Base-by-base conservation (phyloP, 139 green algal genomes). In the Raphidocelis subcapitata region DNA sequence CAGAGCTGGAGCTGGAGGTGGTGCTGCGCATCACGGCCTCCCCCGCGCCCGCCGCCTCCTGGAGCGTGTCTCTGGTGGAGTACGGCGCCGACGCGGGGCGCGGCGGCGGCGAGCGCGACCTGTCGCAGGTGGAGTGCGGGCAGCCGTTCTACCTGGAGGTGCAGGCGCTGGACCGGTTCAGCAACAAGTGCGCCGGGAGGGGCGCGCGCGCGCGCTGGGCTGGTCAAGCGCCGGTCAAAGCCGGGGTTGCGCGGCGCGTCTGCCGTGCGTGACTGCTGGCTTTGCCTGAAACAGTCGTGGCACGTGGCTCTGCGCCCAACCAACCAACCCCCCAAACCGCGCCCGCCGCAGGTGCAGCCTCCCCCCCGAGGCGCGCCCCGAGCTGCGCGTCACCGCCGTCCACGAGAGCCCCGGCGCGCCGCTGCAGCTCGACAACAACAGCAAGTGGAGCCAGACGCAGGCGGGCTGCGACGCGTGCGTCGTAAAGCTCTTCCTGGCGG, bases 101-200 rank as follows among this genome's bases (percentile, higher is more conserved):
- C n/a, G 69, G 36, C 16, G 69, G 28, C 55, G 72, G 71, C 31
- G 62, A 64, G 23, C 55, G 69, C 26, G 74, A 79, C 57, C 55
- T 83, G 21, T 84, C 66, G 24, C 32, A 56, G 21, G 81, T 91
- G 62, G 62, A 59, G 20, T 89, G 85, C 62, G 87, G 85, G 0
- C 60, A 73, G 36, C 61, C 73, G 8, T 85, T 93, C 68, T 66
- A 49, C 21, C 54, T 93, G 33, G 85, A 92, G 73, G 46, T 93
- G 1, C 73, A 87, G 67, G 81, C 81, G 0, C 49, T 85, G 37
- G 88, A 93, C 67, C 51, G 36, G 2, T 81, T 73, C 69, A 65
- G 71, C 62, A 92, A 93, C 81, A 73, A 79, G 81, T 90, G 32
- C 20, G 66, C 31, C 16, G 24, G 31, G 21, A 67, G 32, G 5